Base-by-base conservation (phyloP, 2,329 filamentous ascomycete genomes). In the Aureobasidium sp. region DNA sequence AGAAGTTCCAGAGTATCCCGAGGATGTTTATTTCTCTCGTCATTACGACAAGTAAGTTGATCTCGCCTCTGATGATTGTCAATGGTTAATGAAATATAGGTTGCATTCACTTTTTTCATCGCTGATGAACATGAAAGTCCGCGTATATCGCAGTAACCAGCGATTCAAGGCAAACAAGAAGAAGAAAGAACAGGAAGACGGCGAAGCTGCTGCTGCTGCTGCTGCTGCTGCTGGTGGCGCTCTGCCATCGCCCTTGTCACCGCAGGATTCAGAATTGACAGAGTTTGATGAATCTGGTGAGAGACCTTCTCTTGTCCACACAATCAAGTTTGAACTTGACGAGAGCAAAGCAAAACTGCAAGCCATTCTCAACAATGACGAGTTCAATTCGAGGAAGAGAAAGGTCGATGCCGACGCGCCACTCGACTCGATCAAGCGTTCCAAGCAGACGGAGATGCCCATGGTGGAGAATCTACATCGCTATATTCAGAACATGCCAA, bases 1-100 rank as follows among this genome's bases (percentile, higher is more conserved):
- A 34, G 48, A 51, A 3, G 41, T 41, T 8, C 2, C 17, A n/a
- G 48, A 51, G 37, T 51, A 51, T n/a, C 48, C 21, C 25, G 27
- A 41, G 19, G 48, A 51, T 14, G 6, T 51, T 3, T 51, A 24
- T 8, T 41, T 21, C n/a, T 30, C 16, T 32, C 35, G 25, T 6
- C 48, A 51, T 11, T 3, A 34, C 2, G 27, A 32, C 11, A 50
- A 21, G 45, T 50, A 50, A 27, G 45, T 39, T 11, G 12, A 3
- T 19, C 3, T 27, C 6, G 11, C 12, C 27, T 24, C 11, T 30
- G 22, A 38, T 27, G 22, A 35, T 17, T 14, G 14, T 21, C 12
- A 34, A 11, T 6, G 30, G 27, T 17, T 39, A 10, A 50, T 34
- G 29, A 29, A 12, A 30, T 27, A 14, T 30, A 41, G 35, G 12